Conservation (phyloP, 108 stramenopile species). For the Nannochloropsis salina region DNA sequence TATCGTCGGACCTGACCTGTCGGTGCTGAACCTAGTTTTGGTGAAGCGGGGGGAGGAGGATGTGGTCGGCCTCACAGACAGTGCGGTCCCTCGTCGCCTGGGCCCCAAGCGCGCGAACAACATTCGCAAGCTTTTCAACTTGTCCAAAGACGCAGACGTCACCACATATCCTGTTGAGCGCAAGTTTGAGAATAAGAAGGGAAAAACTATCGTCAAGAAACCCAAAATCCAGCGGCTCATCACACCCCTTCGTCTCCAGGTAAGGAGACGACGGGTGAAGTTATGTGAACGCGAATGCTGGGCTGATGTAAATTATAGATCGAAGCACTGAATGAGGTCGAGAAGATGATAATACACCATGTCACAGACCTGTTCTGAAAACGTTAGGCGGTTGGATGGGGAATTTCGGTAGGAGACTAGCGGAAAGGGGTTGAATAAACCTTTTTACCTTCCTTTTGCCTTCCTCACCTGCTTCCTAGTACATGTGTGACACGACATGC, state of each 20-base stretch:
- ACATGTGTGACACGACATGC: constrained; percentile 15
- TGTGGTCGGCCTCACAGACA: constrained; percentile 89
- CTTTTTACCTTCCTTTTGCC: neutral
- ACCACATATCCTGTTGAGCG: constrained; percentile 93
- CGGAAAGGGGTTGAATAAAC: neutral
- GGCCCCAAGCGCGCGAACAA: constrained; percentile 99
- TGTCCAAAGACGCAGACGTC: constrained; percentile 98
- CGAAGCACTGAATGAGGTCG: neutral
- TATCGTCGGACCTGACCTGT: constrained; percentile 95
- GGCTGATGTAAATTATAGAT: neutral
- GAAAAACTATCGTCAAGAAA: constrained; percentile 76
- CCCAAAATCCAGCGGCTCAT: constrained; percentile 99
- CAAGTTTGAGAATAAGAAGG: constrained; percentile 93
- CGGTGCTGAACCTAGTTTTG: constrained; percentile 96
- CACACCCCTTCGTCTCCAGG: constrained; percentile 85
- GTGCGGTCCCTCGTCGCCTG: constrained; percentile 83
- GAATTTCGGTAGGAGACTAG: neutral
- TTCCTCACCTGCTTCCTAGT: constrained; percentile 2
- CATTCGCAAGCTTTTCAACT: constrained; percentile 99
- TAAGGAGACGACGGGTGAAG: neutral
- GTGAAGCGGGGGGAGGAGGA: constrained; percentile 85
- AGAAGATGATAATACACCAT: constrained; percentile 20
- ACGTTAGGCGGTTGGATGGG: neutral
- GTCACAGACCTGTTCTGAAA: constrained; percentile 20
- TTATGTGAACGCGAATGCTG: neutral